Percentiles rank a stretch among this genome's conserved stretches.
Conservation (phyloP, 805 yeast species). For the Ogataea parapolymorpha region DNA sequence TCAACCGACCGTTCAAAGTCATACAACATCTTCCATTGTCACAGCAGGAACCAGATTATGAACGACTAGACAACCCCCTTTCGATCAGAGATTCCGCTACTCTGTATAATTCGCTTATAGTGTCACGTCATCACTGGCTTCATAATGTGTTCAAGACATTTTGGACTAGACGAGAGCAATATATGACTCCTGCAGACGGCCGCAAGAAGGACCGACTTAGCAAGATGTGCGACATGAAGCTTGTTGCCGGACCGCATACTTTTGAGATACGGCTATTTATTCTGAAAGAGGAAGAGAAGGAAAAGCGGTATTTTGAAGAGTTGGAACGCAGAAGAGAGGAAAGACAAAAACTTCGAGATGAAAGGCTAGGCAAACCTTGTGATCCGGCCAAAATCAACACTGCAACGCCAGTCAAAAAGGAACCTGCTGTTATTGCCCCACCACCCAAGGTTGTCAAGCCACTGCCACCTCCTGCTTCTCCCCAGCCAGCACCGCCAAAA, state of each 20-base stretch:
- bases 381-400: not conserved
- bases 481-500: conserved; percentile 1
- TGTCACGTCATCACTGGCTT: conserved; percentile 69
- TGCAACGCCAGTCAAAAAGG: not conserved
- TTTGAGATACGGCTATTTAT: conserved; percentile 77
- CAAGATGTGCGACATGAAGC: conserved; percentile 71
- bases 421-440: not conserved
- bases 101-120: conserved; percentile 63
- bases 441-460: not conserved
- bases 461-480: not conserved
- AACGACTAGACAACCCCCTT: conserved; percentile 60
- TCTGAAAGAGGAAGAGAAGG: conserved; percentile 75
- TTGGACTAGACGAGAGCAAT: conserved; percentile 57
- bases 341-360: conserved; percentile 34
- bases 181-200: conserved; percentile 44
- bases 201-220: conserved; percentile 77
- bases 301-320: conserved; percentile 37
- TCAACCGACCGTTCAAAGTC: conserved; percentile 59
- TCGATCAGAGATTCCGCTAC: conserved; percentile 72
- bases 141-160: conserved; percentile 68
- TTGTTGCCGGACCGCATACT: conserved; percentile 78
- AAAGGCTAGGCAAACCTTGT: conserved; percentile 20
- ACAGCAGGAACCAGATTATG: conserved; percentile 57
- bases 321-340: conserved; percentile 29
- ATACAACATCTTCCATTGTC: conserved; percentile 69